Conservation (phyloP, 768 basidiomycete species). For the Suillus ampliporus region DNA sequence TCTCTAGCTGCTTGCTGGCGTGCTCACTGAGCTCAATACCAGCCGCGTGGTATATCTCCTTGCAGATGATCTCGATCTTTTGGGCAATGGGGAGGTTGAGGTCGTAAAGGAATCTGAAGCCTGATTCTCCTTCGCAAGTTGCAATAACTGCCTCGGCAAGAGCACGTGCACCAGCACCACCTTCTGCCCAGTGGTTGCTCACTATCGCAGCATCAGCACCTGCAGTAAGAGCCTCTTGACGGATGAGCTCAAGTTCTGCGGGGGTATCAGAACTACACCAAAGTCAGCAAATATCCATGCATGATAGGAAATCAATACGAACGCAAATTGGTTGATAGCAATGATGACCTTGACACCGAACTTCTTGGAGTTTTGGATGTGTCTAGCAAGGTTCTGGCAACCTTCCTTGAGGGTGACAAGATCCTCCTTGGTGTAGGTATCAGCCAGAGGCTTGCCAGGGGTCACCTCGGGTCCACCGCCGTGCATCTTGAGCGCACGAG, state of each 20-base stretch:
- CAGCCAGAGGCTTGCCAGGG: slow-evolving; percentile 92
- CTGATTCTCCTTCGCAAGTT: slow-evolving; percentile 80
- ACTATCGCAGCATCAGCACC: slow-evolving; percentile 96
- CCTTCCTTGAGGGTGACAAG: slow-evolving; percentile 89
- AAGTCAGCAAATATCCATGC: slow-evolving; percentile 3
- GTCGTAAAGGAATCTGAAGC: slow-evolving; percentile 95
- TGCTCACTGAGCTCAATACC: slow-evolving; percentile 86
- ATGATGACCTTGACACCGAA: slow-evolving; percentile 97
- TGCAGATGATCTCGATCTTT: slow-evolving; percentile 88
- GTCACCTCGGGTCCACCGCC: slow-evolving; percentile 97
- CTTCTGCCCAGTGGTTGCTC: slow-evolving; percentile 97
- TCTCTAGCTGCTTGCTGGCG: slow-evolving; percentile 85
- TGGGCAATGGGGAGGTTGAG: slow-evolving; percentile 80
- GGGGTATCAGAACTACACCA: slow-evolving; percentile 77
- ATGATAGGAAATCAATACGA: slow-evolving; percentile 39
- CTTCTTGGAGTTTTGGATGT: slow-evolving; percentile 94
- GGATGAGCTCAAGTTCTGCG: slow-evolving; percentile 88
- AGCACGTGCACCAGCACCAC: slow-evolving; percentile 87
- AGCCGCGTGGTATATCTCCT: slow-evolving; percentile 93
- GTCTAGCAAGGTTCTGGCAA: slow-evolving; percentile 90
- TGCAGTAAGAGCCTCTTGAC: slow-evolving; percentile 75
- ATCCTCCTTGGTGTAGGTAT: slow-evolving; percentile 94
- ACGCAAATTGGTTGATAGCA: slow-evolving; percentile 95
- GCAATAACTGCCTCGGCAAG: slow-evolving; percentile 93
- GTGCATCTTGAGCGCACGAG: slow-evolving; percentile 99